Evolutionary conservation across 192 early-diverging fungal species (phyloP), one percentile per base, ranked within the genome.

Genomic region (Linnemannia schmuckeri): DNA sequence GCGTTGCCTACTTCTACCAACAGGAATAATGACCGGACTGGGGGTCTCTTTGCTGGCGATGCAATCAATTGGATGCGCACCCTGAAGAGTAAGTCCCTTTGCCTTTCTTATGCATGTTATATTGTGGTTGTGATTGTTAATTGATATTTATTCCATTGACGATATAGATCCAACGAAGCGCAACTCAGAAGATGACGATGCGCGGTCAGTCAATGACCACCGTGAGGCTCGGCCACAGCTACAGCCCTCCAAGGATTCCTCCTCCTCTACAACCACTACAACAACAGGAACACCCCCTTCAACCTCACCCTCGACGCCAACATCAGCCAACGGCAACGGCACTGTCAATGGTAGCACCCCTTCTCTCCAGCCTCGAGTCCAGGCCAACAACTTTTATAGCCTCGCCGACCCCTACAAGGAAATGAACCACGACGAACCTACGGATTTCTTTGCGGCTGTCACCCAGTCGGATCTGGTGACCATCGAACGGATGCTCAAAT

Each of bases 381-480:
- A 72, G 24, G 54, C 68, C 13, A 75, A 81, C 33, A 86, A 81
- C 44, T 86, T 86, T 70, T 86, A 86, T 75, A 86, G 78, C 30
- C 70, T 86, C 6, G 52, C 74, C 0, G 84, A 86, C 57, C 84
- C 84, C 2, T 86, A 86, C 79, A 86, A 86, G 63, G 75, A 76
- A 15, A 44, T 86, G 44, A 76, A 80, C 1, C 74, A 73, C 3
- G 75, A 80, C 35, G 84, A 86, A 27, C 84, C 84, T 9, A 70
- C 84, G 2, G 84, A 81, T 55, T 86, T 86, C 41, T 86, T 86
- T 24, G 74, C 69, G 0, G 84, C 84, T 0, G 84, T 86, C 18
- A 80, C 79, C 1, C 79, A 86, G 18, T 79, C 77, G 1, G 84
- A 86, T 57, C 70, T 76, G 17, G 20, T 47, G 30, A 86, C 79